A percentile compares a stretch with the other conserved stretches of the same genome.
phyloP scores from a whole-genome alignment of 305 asterid genomes.

The Petunia hybrid region DNA sequence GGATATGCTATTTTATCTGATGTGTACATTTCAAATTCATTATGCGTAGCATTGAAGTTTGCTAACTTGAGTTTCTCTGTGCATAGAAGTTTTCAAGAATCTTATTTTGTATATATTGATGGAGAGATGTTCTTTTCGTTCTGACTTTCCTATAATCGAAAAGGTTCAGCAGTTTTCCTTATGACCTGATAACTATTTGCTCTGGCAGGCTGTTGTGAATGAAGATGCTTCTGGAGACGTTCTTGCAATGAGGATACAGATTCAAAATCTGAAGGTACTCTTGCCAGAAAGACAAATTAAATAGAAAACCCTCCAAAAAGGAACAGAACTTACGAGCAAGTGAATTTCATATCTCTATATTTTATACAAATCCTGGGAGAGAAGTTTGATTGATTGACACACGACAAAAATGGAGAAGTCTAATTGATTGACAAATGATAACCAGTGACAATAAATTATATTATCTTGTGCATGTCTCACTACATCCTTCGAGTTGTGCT shows the following conservation, averaged over 20 bases:
- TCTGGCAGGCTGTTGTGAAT: slow-evolving; percentile 83
- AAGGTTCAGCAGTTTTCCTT: slow-evolving; percentile 20
- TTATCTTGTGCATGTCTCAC: neutral
- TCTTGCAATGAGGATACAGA: slow-evolving; percentile 90
- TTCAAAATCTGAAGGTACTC: slow-evolving; percentile 86
- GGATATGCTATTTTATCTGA: slow-evolving; percentile 21
- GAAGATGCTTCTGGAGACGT: slow-evolving; percentile 99
- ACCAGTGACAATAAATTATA: neutral
- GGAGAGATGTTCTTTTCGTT: slow-evolving; percentile 9
- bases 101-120: neutral
- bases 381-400: slow-evolving; percentile 25
- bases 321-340: neutral
- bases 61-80: neutral
- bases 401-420: slow-evolving; percentile 16
- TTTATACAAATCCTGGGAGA: neutral
- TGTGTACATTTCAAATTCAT: neutral
- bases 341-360: neutral
- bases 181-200: slow-evolving; percentile 34
- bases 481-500: slow-evolving; percentile 17
- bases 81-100: neutral
- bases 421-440: neutral
- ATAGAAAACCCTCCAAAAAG: neutral
- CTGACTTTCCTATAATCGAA: slow-evolving; percentile 19
- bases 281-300: neutral
- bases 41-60: neutral